phyloP scores from a whole-genome alignment of 805 yeast species.

The Helenozyma rhizophorensis region DNA sequence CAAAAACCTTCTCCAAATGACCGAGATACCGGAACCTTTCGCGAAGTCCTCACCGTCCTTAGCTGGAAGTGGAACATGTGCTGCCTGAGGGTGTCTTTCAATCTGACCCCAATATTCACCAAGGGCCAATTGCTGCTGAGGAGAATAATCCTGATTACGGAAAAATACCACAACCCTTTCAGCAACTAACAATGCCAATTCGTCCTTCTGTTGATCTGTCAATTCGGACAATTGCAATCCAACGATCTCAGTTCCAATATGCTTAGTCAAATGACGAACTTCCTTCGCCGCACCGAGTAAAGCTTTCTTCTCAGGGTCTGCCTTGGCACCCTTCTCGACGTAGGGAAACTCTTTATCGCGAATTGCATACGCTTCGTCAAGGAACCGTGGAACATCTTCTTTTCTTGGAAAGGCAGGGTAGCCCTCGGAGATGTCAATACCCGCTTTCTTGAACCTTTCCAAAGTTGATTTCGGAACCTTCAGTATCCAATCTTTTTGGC shows the following conservation, averaged over 20 bases:
- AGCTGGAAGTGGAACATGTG: slow-evolving; percentile 19
- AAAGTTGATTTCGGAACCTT: slow-evolving; percentile 18
- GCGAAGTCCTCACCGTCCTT: slow-evolving; percentile 2
- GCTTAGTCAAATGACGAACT: slow-evolving; percentile 40
- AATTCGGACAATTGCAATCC: slow-evolving; percentile 43
- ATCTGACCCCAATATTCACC: slow-evolving; percentile 46
- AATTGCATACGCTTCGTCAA: slow-evolving; percentile 37
- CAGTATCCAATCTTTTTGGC: neutral
- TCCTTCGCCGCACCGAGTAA: slow-evolving; percentile 38
- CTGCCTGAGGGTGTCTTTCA: slow-evolving; percentile 36
- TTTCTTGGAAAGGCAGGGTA: slow-evolving; percentile 36
- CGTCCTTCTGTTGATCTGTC: slow-evolving; percentile 42
- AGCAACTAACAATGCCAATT: slow-evolving; percentile 43
- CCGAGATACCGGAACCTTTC: slow-evolving; percentile 4
- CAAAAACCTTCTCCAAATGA: slow-evolving; percentile 7
- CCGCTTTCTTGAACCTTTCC: slow-evolving; percentile 28
- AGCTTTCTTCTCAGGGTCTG: slow-evolving; percentile 35
- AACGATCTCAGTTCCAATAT: slow-evolving; percentile 47
- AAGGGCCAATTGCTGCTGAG: slow-evolving; percentile 35
- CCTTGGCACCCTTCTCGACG: slow-evolving; percentile 31
- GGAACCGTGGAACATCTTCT: slow-evolving; percentile 29
- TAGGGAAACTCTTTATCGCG: slow-evolving; percentile 32
- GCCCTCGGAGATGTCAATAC: slow-evolving; percentile 34
- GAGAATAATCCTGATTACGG: slow-evolving; percentile 5
- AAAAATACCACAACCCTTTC: slow-evolving; percentile 51